phyloP scores from a whole-genome alignment of 768 basidiomycete genomes.

The Collybia sordida region DNA sequence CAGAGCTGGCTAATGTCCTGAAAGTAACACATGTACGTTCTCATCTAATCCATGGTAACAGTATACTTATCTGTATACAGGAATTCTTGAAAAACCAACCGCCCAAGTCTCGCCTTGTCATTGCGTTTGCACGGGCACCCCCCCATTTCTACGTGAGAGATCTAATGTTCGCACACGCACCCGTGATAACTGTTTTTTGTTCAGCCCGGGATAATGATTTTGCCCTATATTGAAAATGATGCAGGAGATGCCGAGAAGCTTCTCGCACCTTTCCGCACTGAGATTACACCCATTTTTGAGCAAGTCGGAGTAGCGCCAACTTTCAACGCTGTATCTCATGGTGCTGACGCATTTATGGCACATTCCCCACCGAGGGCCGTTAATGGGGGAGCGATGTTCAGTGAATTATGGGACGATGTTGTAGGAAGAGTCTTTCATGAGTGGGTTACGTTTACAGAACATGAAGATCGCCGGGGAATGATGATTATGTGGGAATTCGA shows the following conservation, averaged over 20 bases:
- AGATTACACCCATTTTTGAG: conserved; percentile 13
- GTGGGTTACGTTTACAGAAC: conserved; percentile 20
- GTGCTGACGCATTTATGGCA: conserved; percentile 12
- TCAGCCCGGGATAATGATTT: conserved; percentile 13
- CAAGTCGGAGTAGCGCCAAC: conserved; percentile 4
- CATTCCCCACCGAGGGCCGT: conserved; percentile 11
- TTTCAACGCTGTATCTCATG: conserved; percentile 14
- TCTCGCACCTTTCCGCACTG: conserved; percentile 17
- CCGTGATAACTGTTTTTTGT: not conserved
- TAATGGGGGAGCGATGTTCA: conserved; percentile 16
- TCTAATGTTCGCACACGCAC: not conserved
- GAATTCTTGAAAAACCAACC: conserved; percentile 3
- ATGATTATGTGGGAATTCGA: conserved; percentile 18
- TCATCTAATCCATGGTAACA: not conserved
- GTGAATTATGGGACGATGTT: conserved; percentile 18
- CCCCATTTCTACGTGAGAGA: conserved; percentile 11
- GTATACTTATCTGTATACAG: not conserved
- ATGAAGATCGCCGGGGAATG: conserved; percentile 9
- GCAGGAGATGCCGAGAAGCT: conserved; percentile 7
- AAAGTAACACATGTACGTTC: conserved; percentile 5
- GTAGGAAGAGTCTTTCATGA: conserved; percentile 9
- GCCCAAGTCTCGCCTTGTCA: not conserved
- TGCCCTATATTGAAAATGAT: conserved; percentile 17
- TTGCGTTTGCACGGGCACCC: conserved; percentile 4
- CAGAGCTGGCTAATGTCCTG: conserved; percentile 10